Evolutionary conservation across 2,329 filamentous ascomycete species (phyloP).

Genomic region (Ustilaginoidea virens): DNA sequence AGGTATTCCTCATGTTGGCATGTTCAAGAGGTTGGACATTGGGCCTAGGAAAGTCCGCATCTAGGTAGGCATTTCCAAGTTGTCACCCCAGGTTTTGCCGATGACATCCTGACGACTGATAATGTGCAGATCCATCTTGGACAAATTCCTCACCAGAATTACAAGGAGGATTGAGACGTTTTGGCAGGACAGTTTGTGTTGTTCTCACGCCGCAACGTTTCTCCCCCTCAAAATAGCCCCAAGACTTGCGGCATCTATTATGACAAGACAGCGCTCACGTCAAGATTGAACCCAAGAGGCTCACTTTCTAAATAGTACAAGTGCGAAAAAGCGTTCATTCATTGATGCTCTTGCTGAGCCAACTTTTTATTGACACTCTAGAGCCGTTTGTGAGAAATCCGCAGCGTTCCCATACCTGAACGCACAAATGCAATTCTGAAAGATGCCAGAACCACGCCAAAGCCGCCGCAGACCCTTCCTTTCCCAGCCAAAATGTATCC

Average conservation of each 20-base stretch:
- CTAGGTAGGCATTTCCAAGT: too few relatives aligned
- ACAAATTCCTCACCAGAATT: neutral
- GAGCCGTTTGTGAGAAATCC: constrained; percentile 25
- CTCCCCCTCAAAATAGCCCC: too few relatives aligned
- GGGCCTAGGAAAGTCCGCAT: constrained; percentile 11
- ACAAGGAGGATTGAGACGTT: too few relatives aligned
- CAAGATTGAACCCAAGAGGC: too few relatives aligned
- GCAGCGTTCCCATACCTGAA: constrained; percentile 28
- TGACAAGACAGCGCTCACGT: too few relatives aligned
- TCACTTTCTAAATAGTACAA: too few relatives aligned
- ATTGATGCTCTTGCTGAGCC: constrained; percentile 24
- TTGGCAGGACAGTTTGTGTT: too few relatives aligned
- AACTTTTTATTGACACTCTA: constrained; percentile 28
- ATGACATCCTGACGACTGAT: too few relatives aligned
- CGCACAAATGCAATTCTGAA: constrained; percentile 32
- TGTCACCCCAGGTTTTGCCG: too few relatives aligned
- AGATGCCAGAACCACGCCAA: constrained; percentile 29
- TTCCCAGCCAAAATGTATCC: constrained; percentile 4
- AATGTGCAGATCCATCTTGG: too few relatives aligned
- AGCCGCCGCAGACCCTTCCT: constrained; percentile 19
- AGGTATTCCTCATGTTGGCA: constrained; percentile 71
- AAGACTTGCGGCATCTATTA: too few relatives aligned
- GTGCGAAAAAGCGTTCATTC: constrained; percentile 8
- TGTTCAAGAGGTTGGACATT: constrained; percentile 45
- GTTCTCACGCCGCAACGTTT: too few relatives aligned